phyloP scores from a whole-genome alignment of 2,329 filamentous ascomycete species.

The Talaromyces atroroseus region DNA sequence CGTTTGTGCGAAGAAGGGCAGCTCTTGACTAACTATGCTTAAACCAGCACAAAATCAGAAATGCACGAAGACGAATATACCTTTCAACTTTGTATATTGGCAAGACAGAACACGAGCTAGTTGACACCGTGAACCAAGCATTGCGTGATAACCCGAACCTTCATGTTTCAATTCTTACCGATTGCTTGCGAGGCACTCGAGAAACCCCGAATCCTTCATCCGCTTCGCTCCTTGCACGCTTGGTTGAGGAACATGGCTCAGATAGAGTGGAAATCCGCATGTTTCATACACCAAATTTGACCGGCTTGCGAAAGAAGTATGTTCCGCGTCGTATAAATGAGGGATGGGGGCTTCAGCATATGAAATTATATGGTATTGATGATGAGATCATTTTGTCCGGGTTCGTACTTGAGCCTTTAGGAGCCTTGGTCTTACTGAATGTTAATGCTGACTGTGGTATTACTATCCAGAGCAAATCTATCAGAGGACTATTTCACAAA shows the following conservation, averaged over 20 bases:
- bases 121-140: slow-evolving; percentile 69
- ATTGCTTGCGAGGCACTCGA: slow-evolving; percentile 83
- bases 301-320: slow-evolving; percentile 73
- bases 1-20: not conserved
- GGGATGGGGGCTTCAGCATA: slow-evolving; percentile 96
- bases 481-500: slow-evolving; percentile 95
- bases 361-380: slow-evolving; percentile 96
- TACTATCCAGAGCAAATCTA: slow-evolving; percentile 66
- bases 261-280: slow-evolving; percentile 87
- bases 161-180: slow-evolving; percentile 81
- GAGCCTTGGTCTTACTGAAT: not conserved
- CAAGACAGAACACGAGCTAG: slow-evolving; percentile 83
- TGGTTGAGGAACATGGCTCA: slow-evolving; percentile 78
- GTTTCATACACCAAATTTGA: slow-evolving; percentile 97
- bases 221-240: slow-evolving; percentile 76
- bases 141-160: slow-evolving; percentile 69
- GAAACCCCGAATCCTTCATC: slow-evolving; percentile 82
- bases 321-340: slow-evolving; percentile 91
- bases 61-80: slow-evolving; percentile 74
- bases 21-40: not conserved
- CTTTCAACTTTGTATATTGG: slow-evolving; percentile 96
- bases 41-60: slow-evolving; percentile 68
- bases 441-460: slow-evolving; percentile 8
- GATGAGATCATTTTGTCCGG: slow-evolving; percentile 94
- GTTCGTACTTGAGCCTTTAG: slow-evolving; percentile 38